A percentile compares a stretch with the other conserved stretches of the same genome.
Conservation (phyloP, 2,329 filamentous ascomycete genomes). For the Eutypa lata region DNA sequence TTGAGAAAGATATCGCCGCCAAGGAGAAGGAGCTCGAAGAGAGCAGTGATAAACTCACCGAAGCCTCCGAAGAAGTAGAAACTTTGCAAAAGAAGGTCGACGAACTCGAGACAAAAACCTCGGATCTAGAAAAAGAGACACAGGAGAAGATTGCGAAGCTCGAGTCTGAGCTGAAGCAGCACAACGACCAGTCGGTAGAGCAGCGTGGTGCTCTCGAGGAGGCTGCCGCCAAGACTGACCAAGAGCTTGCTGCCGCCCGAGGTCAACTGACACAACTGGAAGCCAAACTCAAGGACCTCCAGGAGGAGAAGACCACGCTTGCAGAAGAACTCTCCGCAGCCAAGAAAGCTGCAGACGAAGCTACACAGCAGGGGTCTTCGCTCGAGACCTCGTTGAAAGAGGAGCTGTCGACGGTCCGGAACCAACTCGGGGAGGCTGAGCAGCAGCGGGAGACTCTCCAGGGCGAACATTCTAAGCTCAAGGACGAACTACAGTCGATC, state of each 20-base stretch:
- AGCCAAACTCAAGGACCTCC: slow-evolving; percentile 18
- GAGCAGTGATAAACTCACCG: neutral
- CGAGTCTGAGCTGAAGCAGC: slow-evolving; percentile 31
- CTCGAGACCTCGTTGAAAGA: slow-evolving; percentile 30
- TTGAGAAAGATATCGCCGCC: slow-evolving; percentile 32
- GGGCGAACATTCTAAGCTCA: slow-evolving; percentile 19
- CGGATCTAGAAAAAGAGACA: slow-evolving; percentile 28
- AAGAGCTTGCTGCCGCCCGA: slow-evolving; percentile 21
- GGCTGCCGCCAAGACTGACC: slow-evolving; percentile 8
- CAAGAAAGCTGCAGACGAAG: slow-evolving; percentile 31
- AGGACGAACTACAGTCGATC: slow-evolving; percentile 20
- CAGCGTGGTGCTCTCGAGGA: slow-evolving; percentile 15
- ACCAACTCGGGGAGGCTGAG: slow-evolving; percentile 31
- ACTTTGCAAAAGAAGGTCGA: slow-evolving; percentile 36
- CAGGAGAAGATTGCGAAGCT: slow-evolving; percentile 32
- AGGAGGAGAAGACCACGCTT: slow-evolving; percentile 20
- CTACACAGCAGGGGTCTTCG: slow-evolving; percentile 31
- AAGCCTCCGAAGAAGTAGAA: slow-evolving; percentile 33
- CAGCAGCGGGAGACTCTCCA: slow-evolving; percentile 31
- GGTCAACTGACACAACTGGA: slow-evolving; percentile 19
- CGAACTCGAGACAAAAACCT: slow-evolving; percentile 29
- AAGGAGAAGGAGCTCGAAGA: slow-evolving; percentile 35
- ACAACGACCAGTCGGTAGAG: slow-evolving; percentile 23
- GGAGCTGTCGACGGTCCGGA: slow-evolving; percentile 30
- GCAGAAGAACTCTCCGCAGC: slow-evolving; percentile 29